A percentile compares a stretch with the other conserved stretches of the same genome.
Evolutionary conservation across 257 asterid genomes (phyloP).

Genomic region (Haberlea rhodopensis): DNA sequence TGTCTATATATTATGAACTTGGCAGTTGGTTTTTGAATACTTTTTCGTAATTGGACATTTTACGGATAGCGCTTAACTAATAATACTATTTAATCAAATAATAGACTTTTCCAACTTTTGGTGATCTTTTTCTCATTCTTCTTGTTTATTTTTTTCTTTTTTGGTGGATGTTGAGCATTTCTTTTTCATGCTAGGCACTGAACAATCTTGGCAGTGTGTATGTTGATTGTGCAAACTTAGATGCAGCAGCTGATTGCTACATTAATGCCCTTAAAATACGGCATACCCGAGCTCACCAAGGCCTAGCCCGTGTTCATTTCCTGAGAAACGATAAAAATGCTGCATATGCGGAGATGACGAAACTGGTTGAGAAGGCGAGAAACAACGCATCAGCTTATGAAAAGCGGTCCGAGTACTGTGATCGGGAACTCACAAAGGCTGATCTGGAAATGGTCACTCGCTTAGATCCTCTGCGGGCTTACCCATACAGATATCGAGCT

Average conservation of each 20-base stretch:
- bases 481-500: constrained; percentile 96
- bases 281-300: constrained; percentile 98
- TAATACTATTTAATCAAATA: not conserved
- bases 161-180: not conserved
- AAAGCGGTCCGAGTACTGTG: constrained; percentile 94
- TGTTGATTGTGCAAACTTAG: constrained; percentile 83
- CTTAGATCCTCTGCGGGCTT: constrained; percentile 89
- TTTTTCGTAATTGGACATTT: too few relatives aligned
- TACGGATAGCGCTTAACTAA: too few relatives aligned
- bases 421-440: constrained; percentile 83
- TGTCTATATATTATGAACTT: not conserved
- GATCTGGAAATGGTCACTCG: constrained; percentile 92
- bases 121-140: constrained; percentile 3
- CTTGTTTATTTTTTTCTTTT: not conserved
- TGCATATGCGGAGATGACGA: constrained; percentile 93
- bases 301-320: constrained; percentile 97
- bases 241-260: constrained; percentile 95
- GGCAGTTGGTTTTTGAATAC: not conserved
- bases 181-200: constrained; percentile 56
- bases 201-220: constrained; percentile 96
- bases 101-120: not conserved
- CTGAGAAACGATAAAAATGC: constrained; percentile 76
- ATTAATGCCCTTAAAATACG: constrained; percentile 89
- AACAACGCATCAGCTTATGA: constrained; percentile 94
- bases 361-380: constrained; percentile 81